phyloP scores from a whole-genome alignment of 176 grass and related monocot genomes.

The Pontederia crassipes region DNA sequence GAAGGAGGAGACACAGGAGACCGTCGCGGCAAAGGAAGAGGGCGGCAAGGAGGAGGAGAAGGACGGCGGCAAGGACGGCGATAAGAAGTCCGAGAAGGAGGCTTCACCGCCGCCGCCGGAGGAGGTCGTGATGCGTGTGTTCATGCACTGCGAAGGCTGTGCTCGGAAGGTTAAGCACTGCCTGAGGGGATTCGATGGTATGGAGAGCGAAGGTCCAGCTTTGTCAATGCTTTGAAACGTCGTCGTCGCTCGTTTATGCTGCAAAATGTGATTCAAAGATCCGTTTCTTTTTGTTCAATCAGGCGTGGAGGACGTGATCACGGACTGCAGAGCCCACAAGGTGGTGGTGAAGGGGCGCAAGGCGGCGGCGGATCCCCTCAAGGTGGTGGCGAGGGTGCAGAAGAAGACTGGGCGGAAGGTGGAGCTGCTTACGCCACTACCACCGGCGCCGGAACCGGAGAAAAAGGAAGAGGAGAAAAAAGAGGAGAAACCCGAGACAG shows the following conservation, averaged over 20 bases:
- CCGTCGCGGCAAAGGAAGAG: not conserved
- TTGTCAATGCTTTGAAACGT: not conserved
- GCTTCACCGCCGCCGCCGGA: not conserved
- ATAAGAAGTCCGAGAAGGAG: not conserved
- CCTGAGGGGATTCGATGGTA: slow-evolving; percentile 37
- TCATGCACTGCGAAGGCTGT: slow-evolving; percentile 55
- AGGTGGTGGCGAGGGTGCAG: slow-evolving; percentile 25
- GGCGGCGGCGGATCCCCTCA: slow-evolving; percentile 26
- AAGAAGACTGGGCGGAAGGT: slow-evolving; percentile 42
- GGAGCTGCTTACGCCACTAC: slow-evolving; percentile 31
- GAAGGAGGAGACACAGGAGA: not conserved
- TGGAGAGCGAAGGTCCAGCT: not conserved
- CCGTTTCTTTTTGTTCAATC: not conserved
- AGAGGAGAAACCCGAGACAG: not conserved
- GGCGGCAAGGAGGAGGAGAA: not conserved
- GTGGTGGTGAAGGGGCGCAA: slow-evolving; percentile 36
- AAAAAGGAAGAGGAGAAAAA: slow-evolving; percentile 5
- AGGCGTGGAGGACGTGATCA: slow-evolving; percentile 50
- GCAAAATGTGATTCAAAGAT: not conserved
- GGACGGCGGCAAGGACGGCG: not conserved
- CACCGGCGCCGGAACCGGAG: slow-evolving; percentile 8
- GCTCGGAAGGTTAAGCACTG: slow-evolving; percentile 45
- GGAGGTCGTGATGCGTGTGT: slow-evolving; percentile 33
- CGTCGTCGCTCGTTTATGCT: not conserved
- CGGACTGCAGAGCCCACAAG: slow-evolving; percentile 31